Base-by-base conservation (phyloP, 106 monocot species). In the Dendrobium chrysotoxum region DNA sequence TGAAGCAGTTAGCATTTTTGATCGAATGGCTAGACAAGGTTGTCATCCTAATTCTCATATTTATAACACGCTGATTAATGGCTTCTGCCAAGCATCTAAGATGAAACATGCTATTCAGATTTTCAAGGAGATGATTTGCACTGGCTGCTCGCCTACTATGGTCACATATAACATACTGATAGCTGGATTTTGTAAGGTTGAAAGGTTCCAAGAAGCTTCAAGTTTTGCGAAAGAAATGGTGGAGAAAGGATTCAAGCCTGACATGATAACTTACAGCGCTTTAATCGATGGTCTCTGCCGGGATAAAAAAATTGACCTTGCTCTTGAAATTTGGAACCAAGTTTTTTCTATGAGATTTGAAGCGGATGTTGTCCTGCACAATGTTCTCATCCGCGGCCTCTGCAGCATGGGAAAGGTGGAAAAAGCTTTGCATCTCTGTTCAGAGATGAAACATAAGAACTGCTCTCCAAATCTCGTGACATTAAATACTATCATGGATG, bases 81-180 rank as follows among this genome's bases (percentile, higher is more conserved):
- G 91, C 18, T 91, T 85, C 77, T 90, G 85, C 71, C 78, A 71
- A 81, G 85, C 76, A 73, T 86, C 75, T 21, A 81, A 81, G 58
- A 38, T 57, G 53, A 1, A 28, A 20, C 53, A 57, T 16, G 78
- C 40, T 18, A 58, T 79, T 39, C 65, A 40, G 25, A 53, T 83
- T 79, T 83, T 83, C 77, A 40, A 73, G 30, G 83, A 78, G 26
- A 83, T 83, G 83, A 54, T 83, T 0, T 40, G 26, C 21, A 79
- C 78, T 81, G 79, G 81, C n/a, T 86, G 91, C 54, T 28, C 73
- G 76, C 92, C 90, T 40, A 91, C 83, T 73, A 80, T 91, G 79
- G 88, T 91, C 42, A 99, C 95, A 35, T 95, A 99, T 41, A 95
- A 99, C 70, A 89, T 88, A 61, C 85, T 99, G 23, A 94, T 98